Percentiles rank a stretch among this genome's conserved stretches.
Conservation (phyloP, 805 yeast species). For the Yamadazyma kitorensis region DNA sequence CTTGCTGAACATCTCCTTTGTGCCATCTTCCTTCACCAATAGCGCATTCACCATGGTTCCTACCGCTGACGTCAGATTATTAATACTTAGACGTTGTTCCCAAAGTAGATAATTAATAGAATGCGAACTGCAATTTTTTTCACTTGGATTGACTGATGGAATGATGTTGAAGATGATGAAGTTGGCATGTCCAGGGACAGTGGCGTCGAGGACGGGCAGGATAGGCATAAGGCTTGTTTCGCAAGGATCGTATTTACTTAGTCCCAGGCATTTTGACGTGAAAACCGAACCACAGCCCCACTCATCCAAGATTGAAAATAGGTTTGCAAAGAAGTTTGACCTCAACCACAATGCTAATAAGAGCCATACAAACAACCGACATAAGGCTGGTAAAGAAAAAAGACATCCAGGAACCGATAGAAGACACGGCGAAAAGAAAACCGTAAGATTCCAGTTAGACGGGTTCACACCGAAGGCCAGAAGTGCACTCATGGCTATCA, state of each 20-base stretch:
- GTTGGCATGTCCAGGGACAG: too few species aligned
- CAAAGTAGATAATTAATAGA: slow-evolving; percentile 2
- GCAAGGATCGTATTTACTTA: background rate
- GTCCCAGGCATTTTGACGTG: too few species aligned
- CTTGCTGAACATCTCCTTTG: slow-evolving; percentile 7
- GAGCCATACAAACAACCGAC: background rate
- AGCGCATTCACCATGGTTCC: background rate
- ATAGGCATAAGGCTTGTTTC: background rate
- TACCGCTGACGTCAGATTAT: too few species aligned
- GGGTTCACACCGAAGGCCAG: slow-evolving; percentile 27
- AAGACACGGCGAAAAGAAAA: slow-evolving; percentile 5
- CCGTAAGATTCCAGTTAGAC: slow-evolving; percentile 18
- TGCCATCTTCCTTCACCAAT: slow-evolving; percentile 9
- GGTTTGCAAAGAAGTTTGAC: slow-evolving; percentile 3
- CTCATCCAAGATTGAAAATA: too few species aligned
- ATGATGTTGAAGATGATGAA: too few species aligned
- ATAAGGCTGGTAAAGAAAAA: background rate
- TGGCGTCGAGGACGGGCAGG: too few species aligned
- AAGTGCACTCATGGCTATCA: slow-evolving; percentile 24
- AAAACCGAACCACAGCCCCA: too few species aligned
- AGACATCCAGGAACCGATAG: background rate
- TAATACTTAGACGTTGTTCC: too few species aligned
- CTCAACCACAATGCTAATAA: too few species aligned
- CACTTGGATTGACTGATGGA: too few species aligned
- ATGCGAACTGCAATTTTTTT: too few species aligned